A percentile compares a stretch with the other conserved stretches of the same genome.
phyloP scores from a whole-genome alignment of 2,329 filamentous ascomycete species.

The Colletotrichum orbiculare region DNA sequence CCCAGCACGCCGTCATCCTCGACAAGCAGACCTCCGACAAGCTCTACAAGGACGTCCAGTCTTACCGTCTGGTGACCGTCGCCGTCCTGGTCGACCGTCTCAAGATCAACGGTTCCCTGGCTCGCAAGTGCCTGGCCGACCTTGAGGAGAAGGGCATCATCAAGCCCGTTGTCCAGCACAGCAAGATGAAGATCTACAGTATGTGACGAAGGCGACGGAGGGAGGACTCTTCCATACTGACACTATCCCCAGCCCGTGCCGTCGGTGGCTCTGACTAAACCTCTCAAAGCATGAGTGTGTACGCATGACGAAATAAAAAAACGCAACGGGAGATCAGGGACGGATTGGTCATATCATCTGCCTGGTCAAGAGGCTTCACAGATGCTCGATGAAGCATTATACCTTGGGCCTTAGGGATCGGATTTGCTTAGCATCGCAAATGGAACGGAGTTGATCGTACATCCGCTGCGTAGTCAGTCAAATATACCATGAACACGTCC shows the following conservation, averaged over 20 bases:
- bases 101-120: conserved; percentile 99
- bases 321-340: conserved; percentile 31
- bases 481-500: conserved; percentile 37
- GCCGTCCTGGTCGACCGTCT: conserved; percentile 98
- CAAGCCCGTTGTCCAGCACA: conserved; percentile 97
- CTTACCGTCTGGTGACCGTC: conserved; percentile 99
- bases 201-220: conserved; percentile 47
- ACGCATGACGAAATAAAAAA: conserved; percentile 36
- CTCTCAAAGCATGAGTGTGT: conserved; percentile 12
- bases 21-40: conserved; percentile 98
- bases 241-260: conserved; percentile 63
- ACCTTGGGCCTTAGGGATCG: conserved; percentile 38
- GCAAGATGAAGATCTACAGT: conserved; percentile 99
- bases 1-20: conserved; percentile 98
- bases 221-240: conserved; percentile 42
- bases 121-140: conserved; percentile 87
- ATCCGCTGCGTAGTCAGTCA: conserved; percentile 35
- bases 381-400: conserved; percentile 37
- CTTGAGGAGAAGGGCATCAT: conserved; percentile 98
- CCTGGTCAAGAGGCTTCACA: conserved; percentile 37
- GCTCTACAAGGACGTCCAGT: conserved; percentile 99
- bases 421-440: conserved; percentile 38
- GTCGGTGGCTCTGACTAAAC: conserved; percentile 63
- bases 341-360: conserved; percentile 36
- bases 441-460: conserved; percentile 38